Percentiles rank a stretch among this genome's conserved stretches.
phyloP scores from a whole-genome alignment of 495 filamentous ascomycete genomes.

The Paragyromitra xinjiangensis region DNA sequence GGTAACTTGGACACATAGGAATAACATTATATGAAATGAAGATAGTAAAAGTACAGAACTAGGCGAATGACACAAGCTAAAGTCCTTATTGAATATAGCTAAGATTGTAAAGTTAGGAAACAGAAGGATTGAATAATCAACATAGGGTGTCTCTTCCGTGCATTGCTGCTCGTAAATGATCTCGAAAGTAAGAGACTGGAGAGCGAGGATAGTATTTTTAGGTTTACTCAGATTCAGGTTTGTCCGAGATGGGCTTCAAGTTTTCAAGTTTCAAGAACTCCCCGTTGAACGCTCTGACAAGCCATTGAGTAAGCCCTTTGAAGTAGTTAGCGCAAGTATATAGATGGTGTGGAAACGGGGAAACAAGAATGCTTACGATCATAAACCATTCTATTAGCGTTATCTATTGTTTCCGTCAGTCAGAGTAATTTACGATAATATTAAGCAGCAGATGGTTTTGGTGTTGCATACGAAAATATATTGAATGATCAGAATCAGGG shows the following conservation, averaged over 20 bases:
- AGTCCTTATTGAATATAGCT: no score
- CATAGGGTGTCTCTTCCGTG: no score
- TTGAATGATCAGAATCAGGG: constrained; percentile 94
- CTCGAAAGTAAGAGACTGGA: not conserved
- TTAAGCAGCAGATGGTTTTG: not conserved
- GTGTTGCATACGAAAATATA: constrained; percentile 73
- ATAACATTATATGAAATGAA: no score
- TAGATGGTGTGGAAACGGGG: constrained; percentile 11
- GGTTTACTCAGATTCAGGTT: not conserved
- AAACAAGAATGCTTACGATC: constrained; percentile 73
- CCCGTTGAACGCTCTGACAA: constrained; percentile 96
- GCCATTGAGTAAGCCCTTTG: constrained; percentile 85
- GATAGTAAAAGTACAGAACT: not conserved
- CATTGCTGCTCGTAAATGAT: constrained; percentile 15
- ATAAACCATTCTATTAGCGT: constrained; percentile 90
- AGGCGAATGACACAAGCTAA: no score
- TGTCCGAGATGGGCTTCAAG: constrained; percentile 66
- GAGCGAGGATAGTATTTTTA: not conserved
- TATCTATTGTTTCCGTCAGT: constrained; percentile 63
- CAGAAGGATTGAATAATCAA: no score
- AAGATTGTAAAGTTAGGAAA: no score
- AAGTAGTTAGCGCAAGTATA: constrained; percentile 54
- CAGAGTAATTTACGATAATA: not conserved
- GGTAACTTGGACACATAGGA: no score
- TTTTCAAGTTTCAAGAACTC: constrained; percentile 84